Evolutionary conservation across 2,329 filamentous ascomycete species (phyloP), one percentile per base, ranked within the genome.

Genomic region (Pseudogymnoascus verrucosus): DNA sequence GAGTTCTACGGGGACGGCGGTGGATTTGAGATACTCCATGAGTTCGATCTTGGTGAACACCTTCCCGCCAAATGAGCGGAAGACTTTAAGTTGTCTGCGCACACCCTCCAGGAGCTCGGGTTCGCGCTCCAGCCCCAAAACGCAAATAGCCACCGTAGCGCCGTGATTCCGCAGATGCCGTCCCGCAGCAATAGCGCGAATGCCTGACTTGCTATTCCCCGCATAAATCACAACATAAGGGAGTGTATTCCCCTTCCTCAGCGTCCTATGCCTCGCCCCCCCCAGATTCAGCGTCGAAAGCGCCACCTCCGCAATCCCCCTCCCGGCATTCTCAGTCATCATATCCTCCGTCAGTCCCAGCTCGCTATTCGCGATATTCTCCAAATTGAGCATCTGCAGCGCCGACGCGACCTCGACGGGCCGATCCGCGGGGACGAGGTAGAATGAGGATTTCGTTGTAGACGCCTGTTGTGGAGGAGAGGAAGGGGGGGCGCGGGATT

Each of bases 171-270:
- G 86, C 7, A 98, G 82, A 74, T 98, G 93, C 4, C 95, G 86
- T 28, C 89, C 92, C 3, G 92, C 92, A 12, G 91, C 90, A 62
- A 98, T 82, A 2, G 92, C 91, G 64, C 93, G 84, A 39, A 90
- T 88, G 40, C 93, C 93, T 0, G 89, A 92, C 68, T 91, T 91
- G 75, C 96, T 93, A 74, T 97, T 98, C n/a, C 95, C 93, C 0
- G 91, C 93, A n/a, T 98, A 81, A 5, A 98, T 85, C 21, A 96
- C 86, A n/a, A 73, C 69, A 12, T 69, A 73, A n/a, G 69, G 65
- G 7, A 72, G 62, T 77, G 60, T 78, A 76, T 61, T 76, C 73
- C 12, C 77, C 72, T 72, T 72, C 31, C 66, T 67, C 63, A 71
- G 67, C 5, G 65, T 70, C 79, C 63, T 72, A 67, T 28, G 76